Evolutionary conservation across 2,329 filamentous ascomycete genomes (phyloP).

Genomic region (Nemania sp.): DNA sequence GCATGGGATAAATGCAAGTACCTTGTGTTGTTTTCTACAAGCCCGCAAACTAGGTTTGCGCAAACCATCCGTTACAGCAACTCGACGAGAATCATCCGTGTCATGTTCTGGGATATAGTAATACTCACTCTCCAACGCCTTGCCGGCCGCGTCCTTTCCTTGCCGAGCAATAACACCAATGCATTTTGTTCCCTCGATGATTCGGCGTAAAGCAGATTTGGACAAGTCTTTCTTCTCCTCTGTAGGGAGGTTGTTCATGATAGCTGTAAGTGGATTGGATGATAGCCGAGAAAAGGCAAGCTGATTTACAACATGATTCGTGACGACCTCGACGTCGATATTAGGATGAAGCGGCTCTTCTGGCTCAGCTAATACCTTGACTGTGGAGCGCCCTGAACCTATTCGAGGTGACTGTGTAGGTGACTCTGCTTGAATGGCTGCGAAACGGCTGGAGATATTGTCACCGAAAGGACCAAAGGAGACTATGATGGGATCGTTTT

Average conservation of each 20-base stretch:
- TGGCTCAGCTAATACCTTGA: slow-evolving; percentile 44
- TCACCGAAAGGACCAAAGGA: slow-evolving; percentile 93
- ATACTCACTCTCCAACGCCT: slow-evolving; percentile 93
- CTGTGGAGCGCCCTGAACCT: slow-evolving; percentile 42
- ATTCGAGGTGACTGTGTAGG: slow-evolving; percentile 61
- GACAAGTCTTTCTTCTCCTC: slow-evolving; percentile 71
- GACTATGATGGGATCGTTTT: slow-evolving; percentile 92
- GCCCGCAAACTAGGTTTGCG: slow-evolving; percentile 89
- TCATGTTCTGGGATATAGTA: slow-evolving; percentile 95
- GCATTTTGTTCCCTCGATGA: slow-evolving; percentile 80
- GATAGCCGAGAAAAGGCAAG: slow-evolving; percentile 93
- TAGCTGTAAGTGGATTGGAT: slow-evolving; percentile 89
- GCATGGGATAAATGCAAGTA: slow-evolving; percentile 58
- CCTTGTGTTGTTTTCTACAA: slow-evolving; percentile 97
- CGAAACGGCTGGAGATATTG: slow-evolving; percentile 84
- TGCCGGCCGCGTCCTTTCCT: slow-evolving; percentile 96
- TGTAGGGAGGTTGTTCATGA: slow-evolving; percentile 85
- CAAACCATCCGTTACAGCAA: slow-evolving; percentile 86
- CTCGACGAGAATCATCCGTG: slow-evolving; percentile 78
- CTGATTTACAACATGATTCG: slow-evolving; percentile 94
- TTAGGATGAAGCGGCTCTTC: slow-evolving; percentile 49
- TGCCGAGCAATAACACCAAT: slow-evolving; percentile 90
- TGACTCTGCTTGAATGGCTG: slow-evolving; percentile 77
- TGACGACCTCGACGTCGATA: slow-evolving; percentile 63
- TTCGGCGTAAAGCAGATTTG: slow-evolving; percentile 72